Percentiles rank a stretch among this genome's conserved stretches.
These are phyloP conservation scores for Aspergillus fumigatus DNA, from an alignment of 2,329 filamentous ascomycete species.

Conservation along the genomic window DNA sequence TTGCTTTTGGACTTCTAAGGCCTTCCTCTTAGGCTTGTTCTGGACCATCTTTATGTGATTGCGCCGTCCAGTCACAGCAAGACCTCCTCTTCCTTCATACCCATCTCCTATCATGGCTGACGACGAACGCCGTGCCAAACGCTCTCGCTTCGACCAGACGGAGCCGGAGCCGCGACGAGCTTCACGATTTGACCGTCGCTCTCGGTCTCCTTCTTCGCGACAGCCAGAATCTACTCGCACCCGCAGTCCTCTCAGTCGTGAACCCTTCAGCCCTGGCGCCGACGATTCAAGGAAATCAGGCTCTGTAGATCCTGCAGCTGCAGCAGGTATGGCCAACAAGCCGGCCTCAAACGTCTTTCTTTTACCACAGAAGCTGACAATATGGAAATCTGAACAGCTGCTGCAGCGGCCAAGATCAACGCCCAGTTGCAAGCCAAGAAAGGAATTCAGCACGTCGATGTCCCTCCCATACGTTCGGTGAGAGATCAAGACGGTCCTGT, in stretches of 20 bases:
- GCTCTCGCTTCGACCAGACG: constrained; percentile 91
- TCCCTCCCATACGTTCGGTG: constrained; percentile 70
- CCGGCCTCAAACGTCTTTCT: background rate
- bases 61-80: background rate
- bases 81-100: background rate
- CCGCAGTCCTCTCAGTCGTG: constrained; percentile 68
- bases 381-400: constrained; percentile 51
- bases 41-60: background rate
- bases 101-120: constrained; percentile 60
- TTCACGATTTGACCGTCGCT: constrained; percentile 88
- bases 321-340: constrained; percentile 59
- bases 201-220: constrained; percentile 69
- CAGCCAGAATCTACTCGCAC: constrained; percentile 68
- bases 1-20: constrained; percentile 7
- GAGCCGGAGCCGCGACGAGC: constrained; percentile 71
- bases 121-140: constrained; percentile 70
- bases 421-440: constrained; percentile 80
- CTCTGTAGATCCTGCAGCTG: constrained; percentile 65
- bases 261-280: constrained; percentile 45
- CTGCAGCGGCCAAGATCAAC: constrained; percentile 83
- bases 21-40: constrained; percentile 4
- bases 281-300: constrained; percentile 42
- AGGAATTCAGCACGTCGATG: constrained; percentile 84
- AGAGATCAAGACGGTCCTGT: constrained; percentile 15
- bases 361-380: constrained; percentile 7